Conservation (phyloP, 805 yeast species). For the Millerozyma acaciae region DNA sequence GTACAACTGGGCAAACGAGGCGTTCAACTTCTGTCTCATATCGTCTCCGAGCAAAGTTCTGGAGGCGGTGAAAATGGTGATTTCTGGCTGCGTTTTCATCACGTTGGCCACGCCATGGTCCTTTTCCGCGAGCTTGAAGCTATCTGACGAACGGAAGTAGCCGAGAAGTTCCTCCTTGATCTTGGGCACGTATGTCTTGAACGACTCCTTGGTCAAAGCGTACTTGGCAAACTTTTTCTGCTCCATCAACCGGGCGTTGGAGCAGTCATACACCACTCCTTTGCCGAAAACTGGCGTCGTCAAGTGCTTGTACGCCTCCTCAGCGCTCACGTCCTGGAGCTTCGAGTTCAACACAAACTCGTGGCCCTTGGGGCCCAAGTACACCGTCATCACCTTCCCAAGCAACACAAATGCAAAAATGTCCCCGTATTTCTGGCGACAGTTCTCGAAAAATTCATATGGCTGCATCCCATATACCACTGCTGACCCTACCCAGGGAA, state of each 20-base stretch:
- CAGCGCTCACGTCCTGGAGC: conserved; percentile 87
- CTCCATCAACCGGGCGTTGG: conserved; percentile 92
- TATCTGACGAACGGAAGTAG: conserved; percentile 54
- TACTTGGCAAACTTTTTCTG: conserved; percentile 95
- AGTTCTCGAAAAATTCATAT: conserved; percentile 77
- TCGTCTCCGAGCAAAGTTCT: conserved; percentile 89
- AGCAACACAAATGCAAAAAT: conserved; percentile 84
- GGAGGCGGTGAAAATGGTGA: conserved; percentile 95
- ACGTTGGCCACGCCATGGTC: conserved; percentile 56
- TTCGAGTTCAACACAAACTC: conserved; percentile 93
- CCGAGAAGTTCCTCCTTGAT: conserved; percentile 72
- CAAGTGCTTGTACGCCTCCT: conserved; percentile 90
- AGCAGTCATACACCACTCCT: conserved; percentile 96
- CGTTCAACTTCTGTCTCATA: conserved; percentile 76
- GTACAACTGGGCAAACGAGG: conserved; percentile 79
- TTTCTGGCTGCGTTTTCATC: conserved; percentile 84
- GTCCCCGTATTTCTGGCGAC: conserved; percentile 85
- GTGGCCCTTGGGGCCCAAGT: conserved; percentile 95
- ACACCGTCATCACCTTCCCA: conserved; percentile 93
- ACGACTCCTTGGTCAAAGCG: conserved; percentile 82
- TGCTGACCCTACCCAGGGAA: conserved; percentile 96
- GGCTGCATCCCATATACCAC: conserved; percentile 89
- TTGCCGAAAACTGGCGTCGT: conserved; percentile 99
- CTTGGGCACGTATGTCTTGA: conserved; percentile 81
- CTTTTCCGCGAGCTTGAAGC: conserved; percentile 39